Conservation (phyloP, 2,329 filamentous ascomycete species). For the Ophiostoma fasciatum region DNA sequence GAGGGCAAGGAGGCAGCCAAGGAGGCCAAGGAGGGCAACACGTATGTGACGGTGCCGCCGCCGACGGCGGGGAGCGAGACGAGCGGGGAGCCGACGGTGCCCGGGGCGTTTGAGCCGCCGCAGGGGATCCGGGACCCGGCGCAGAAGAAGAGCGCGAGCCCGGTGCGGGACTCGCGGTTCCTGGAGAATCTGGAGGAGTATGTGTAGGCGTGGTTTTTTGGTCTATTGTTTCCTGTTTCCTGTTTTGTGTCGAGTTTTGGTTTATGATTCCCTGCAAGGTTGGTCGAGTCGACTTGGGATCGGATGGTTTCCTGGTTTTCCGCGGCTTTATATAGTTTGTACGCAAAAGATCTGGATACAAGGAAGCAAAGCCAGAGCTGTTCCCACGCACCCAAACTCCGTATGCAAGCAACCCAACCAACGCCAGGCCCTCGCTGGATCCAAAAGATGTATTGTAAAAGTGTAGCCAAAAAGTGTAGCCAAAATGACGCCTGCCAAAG, state of each 20-base stretch:
- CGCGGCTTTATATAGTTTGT: neutral
- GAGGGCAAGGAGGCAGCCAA: neutral
- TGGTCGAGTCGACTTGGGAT: neutral
- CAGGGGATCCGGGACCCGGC: constrained; percentile 14
- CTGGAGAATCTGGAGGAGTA: constrained; percentile 28
- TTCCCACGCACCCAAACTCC: too few species aligned
- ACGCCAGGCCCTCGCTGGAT: too few species aligned
- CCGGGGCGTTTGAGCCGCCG: too few species aligned
- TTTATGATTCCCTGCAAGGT: neutral
- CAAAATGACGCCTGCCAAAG: too few species aligned
- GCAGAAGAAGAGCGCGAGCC: constrained; percentile 22
- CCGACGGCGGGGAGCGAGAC: too few species aligned
- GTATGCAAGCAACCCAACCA: too few species aligned
- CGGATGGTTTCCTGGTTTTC: neutral
- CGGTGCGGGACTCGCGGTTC: constrained; percentile 33
- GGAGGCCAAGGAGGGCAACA: constrained; percentile 2
- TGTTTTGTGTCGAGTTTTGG: neutral
- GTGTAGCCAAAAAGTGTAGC: too few species aligned
- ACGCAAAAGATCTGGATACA: too few species aligned
- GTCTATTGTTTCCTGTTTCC: neutral
- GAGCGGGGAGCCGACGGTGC: too few species aligned
- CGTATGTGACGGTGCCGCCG: constrained; percentile 2
- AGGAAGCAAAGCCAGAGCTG: too few species aligned
- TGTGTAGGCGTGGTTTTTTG: neutral
- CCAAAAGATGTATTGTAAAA: too few species aligned